Base-by-base conservation (phyloP, 257 asterid species). In the Scutellaria galericulata region DNA sequence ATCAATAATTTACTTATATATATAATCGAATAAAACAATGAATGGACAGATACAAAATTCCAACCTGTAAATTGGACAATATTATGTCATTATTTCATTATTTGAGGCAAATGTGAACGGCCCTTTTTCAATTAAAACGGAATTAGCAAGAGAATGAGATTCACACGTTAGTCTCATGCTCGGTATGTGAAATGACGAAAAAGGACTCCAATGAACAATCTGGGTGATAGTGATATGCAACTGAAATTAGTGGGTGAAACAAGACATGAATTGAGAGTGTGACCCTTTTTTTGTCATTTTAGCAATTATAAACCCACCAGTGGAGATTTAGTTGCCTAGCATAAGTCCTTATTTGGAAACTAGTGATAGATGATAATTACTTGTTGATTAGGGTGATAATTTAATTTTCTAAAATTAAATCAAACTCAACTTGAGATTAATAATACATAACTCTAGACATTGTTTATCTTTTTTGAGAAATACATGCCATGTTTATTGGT, bases 101-200 rank as follows among this genome's bases (percentile, higher is more conserved):
- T 75, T 58, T 50, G 45, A 11, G 44, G 18, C 20, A 6, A 72
- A 22, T 63, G 76, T 70, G 72, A 55, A 63, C 22, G 40, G n/a
- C 10, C 12, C 6, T 58, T 64, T 48, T 56, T 3, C 0, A 40
- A 5, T 42, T 48, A 11, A 69, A 8, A 5, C 1, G 64, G 53
- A 66, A 59, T 58, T 48, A 13, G 66, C 42, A 50, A 58, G 64
- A 27, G 27, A 45, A 51, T 57, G 50, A 75, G 50, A 58, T 59
- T 37, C 56, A 53, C 59, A 70, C 47, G 75, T 18, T 52, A 71
- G 11, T 45, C 24, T 15, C 5, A 5, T n/a, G 0, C 4, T 40
- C 3, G 35, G 47, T 31, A 65, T 56, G 58, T 52, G 75, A 20
- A 77, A 40, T 24, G 66, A 50, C 45, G 35, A 0, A 39, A 46